Evolutionary conservation across 129 eudicot species (phyloP).

Genomic region (Dittrichia graveolens): DNA sequence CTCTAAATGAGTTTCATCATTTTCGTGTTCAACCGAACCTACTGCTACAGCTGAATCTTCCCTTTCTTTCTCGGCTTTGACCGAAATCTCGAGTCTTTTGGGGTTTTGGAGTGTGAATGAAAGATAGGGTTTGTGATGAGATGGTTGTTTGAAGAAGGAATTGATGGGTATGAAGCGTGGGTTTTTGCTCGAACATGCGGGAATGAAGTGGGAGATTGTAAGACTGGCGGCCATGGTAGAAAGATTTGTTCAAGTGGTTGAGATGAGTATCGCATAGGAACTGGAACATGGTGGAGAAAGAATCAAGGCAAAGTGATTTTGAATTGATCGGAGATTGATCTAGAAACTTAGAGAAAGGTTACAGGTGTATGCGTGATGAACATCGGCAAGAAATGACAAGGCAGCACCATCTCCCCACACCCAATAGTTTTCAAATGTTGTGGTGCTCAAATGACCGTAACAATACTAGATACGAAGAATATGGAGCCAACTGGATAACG

Average conservation of each 20-base stretch:
- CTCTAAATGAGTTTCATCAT: conserved; percentile 40
- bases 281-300: conserved; percentile 25
- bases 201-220: conserved; percentile 34
- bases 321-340: conserved; percentile 42
- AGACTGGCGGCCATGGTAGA: conserved; percentile 57
- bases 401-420: background rate
- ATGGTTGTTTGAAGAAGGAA: conserved; percentile 37
- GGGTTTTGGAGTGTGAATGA: conserved; percentile 32
- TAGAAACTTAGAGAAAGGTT: conserved; percentile 71
- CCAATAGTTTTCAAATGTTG: too few species aligned
- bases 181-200: conserved; percentile 31
- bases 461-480: too few species aligned
- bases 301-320: conserved; percentile 1
- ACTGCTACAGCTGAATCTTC: conserved; percentile 47
- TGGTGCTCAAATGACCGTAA: too few species aligned
- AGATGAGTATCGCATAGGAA: background rate
- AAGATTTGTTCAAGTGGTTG: conserved; percentile 21
- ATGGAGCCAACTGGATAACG: too few species aligned
- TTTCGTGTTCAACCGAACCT: conserved; percentile 38
- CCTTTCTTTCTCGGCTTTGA: conserved; percentile 55
- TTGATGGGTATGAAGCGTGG: conserved; percentile 23
- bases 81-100: conserved; percentile 43
- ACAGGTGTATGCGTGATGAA: conserved; percentile 38
- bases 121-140: conserved; percentile 28
- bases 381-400: conserved; percentile 25